Conservation (phyloP, 225 moss, liverwort and hornwort species). For the Bryoerythrophyllum caledonicum region DNA sequence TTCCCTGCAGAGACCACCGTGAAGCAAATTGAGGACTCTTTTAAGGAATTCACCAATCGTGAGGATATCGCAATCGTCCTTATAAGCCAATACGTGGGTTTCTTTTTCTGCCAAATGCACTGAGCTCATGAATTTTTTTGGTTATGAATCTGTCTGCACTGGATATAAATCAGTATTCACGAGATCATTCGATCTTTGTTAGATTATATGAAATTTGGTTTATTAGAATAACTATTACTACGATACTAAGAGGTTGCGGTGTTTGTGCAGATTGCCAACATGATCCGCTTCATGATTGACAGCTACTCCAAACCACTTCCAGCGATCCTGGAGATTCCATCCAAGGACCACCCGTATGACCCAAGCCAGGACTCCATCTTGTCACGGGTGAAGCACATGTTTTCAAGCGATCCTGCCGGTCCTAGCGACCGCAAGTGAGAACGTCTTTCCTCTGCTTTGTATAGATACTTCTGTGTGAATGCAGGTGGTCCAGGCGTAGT, state of each 20-base stretch:
- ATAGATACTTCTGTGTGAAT: conserved; percentile 14
- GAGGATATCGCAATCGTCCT: conserved; percentile 82
- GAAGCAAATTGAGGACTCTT: conserved; percentile 82
- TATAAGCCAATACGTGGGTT: conserved; percentile 80
- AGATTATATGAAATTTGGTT: not conserved
- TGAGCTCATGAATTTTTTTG: not conserved
- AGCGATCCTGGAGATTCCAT: conserved; percentile 83
- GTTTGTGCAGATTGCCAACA: conserved; percentile 70
- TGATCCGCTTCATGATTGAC: conserved; percentile 80
- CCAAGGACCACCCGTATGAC: conserved; percentile 88
- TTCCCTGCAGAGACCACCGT: conserved; percentile 58
- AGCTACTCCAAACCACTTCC: conserved; percentile 73
- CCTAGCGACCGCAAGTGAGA: conserved; percentile 33
- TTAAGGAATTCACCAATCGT: conserved; percentile 77
- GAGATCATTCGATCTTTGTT: not conserved
- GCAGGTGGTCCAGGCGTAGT: conserved; percentile 24
- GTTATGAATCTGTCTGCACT: not conserved
- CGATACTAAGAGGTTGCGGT: not conserved
- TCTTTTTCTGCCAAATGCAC: conserved; percentile 2
- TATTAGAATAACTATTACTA: too few species aligned
- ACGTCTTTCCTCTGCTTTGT: conserved; percentile 29
- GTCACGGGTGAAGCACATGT: conserved; percentile 86
- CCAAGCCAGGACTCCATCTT: conserved; percentile 78
- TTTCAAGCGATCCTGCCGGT: conserved; percentile 53
- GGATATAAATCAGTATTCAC: not conserved